These are phyloP conservation scores for Raphanus sativus DNA, from an alignment of 345 rosid species.

Conservation along the genomic window DNA sequence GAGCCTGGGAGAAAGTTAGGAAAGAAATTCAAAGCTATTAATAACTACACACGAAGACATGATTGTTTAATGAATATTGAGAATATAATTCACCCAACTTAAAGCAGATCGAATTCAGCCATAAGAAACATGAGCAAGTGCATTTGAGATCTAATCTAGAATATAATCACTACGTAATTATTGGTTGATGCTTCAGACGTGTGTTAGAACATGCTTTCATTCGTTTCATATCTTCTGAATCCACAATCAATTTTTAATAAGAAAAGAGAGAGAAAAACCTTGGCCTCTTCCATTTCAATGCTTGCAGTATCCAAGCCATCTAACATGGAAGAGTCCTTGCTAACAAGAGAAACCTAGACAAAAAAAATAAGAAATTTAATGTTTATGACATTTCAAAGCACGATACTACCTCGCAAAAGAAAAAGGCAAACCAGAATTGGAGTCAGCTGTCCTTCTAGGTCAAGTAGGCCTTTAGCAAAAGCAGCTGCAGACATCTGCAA, in stretches of 20 bases:
- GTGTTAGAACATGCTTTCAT: slow-evolving; percentile 14
- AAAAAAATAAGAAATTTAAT: slow-evolving; percentile 21
- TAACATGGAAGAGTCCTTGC: slow-evolving; percentile 99
- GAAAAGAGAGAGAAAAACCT: slow-evolving; percentile 56
- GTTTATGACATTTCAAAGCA: slow-evolving; percentile 9
- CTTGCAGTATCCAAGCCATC: slow-evolving; percentile 98
- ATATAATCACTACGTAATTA: neutral
- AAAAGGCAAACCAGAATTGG: slow-evolving; percentile 82
- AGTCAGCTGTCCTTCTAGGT: slow-evolving; percentile 95
- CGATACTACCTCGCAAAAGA: slow-evolving; percentile 7
- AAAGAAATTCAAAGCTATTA: slow-evolving; percentile 2
- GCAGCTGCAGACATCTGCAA: slow-evolving; percentile 99
- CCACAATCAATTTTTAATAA: slow-evolving; percentile 15
- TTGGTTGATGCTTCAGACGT: slow-evolving; percentile 15
- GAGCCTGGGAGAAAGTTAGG: slow-evolving; percentile 55
- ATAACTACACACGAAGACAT: neutral
- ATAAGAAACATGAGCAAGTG: slow-evolving; percentile 7
- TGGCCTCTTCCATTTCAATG: slow-evolving; percentile 90
- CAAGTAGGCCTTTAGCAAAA: slow-evolving; percentile 99
- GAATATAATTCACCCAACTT: neutral
- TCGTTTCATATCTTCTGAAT: slow-evolving; percentile 8
- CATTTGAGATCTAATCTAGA: slow-evolving; percentile 7
- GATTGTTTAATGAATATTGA: neutral
- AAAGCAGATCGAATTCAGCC: neutral
- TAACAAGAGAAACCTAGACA: slow-evolving; percentile 92